Conservation (phyloP, 345 rosid species). For the Pseudoturritis turrita region DNA sequence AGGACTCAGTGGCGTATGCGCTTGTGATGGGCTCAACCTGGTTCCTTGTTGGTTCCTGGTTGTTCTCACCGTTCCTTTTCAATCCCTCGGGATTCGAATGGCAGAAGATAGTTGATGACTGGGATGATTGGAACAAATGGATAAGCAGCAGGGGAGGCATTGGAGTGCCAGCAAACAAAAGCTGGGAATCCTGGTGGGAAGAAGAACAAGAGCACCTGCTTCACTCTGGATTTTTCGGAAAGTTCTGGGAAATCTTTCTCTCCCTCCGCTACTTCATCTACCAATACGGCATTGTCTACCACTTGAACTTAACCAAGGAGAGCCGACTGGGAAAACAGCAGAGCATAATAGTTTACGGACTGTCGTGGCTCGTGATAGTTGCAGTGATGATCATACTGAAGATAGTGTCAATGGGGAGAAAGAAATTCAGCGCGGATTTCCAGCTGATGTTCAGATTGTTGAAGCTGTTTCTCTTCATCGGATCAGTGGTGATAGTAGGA, state of each 20-base stretch:
- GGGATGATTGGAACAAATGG: slow-evolving; percentile 98
- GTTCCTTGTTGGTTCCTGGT: slow-evolving; percentile 83
- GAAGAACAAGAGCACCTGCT: slow-evolving; percentile 93
- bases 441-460: slow-evolving; percentile 94
- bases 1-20: slow-evolving; percentile 27
- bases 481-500: slow-evolving; percentile 49
- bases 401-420: slow-evolving; percentile 94
- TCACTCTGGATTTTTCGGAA: slow-evolving; percentile 66
- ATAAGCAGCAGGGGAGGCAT: slow-evolving; percentile 88
- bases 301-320: slow-evolving; percentile 52
- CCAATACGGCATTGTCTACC: slow-evolving; percentile 92
- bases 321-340: slow-evolving; percentile 51
- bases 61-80: slow-evolving; percentile 86
- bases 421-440: slow-evolving; percentile 94
- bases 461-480: slow-evolving; percentile 68
- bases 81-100: slow-evolving; percentile 97
- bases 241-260: slow-evolving; percentile 71
- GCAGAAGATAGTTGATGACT: slow-evolving; percentile 97
- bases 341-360: slow-evolving; percentile 75
- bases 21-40: slow-evolving; percentile 75
- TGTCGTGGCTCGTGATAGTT: slow-evolving; percentile 89
- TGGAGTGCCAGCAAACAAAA: slow-evolving; percentile 87
- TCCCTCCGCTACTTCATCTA: slow-evolving; percentile 69
- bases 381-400: slow-evolving; percentile 74
- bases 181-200: slow-evolving; percentile 99